Percentiles rank a stretch among this genome's conserved stretches.
These are phyloP conservation scores for Starmerella geochares DNA, from an alignment of 805 yeast genomes.

Conservation along the genomic window DNA sequence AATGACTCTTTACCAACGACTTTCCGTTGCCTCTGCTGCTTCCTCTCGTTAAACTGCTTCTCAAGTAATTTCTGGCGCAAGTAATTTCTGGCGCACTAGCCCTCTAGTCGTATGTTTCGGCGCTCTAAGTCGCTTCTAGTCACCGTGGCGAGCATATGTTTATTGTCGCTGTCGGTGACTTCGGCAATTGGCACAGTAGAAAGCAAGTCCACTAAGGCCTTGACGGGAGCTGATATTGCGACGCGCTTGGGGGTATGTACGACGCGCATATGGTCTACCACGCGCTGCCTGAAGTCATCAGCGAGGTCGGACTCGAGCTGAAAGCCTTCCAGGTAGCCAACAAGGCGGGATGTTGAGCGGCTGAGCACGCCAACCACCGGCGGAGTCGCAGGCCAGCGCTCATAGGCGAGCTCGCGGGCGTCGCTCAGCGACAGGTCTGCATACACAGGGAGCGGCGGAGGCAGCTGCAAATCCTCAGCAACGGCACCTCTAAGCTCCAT, in stretches of 20 bases:
- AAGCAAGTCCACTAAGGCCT: not conserved
- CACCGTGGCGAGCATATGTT: conserved; percentile 50
- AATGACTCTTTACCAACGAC: no score
- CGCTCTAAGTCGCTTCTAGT: conserved; percentile 27
- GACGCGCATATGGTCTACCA: not conserved
- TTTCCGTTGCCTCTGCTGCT: no score
- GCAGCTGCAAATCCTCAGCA: conserved; percentile 49
- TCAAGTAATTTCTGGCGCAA: no score
- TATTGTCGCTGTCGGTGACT: conserved; percentile 44
- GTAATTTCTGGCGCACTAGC: no score
- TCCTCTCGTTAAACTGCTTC: no score
- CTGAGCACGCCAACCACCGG: conserved; percentile 44
- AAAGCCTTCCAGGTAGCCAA: conserved; percentile 42
- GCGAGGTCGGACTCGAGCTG: conserved; percentile 33
- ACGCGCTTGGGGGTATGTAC: not conserved
- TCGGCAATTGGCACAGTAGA: conserved; percentile 38
- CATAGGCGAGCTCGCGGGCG: conserved; percentile 48
- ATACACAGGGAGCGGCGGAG: conserved; percentile 46
- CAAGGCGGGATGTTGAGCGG: conserved; percentile 30
- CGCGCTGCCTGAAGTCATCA: conserved; percentile 4
- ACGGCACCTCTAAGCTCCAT: conserved; percentile 36
- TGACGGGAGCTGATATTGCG: not conserved
- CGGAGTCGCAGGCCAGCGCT: conserved; percentile 43
- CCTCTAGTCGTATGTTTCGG: no score
- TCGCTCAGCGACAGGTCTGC: conserved; percentile 40